Evolutionary conservation across 2,329 filamentous ascomycete species (phyloP), one percentile per base, ranked within the genome.

Genomic region (Aspergillus bombycis): DNA sequence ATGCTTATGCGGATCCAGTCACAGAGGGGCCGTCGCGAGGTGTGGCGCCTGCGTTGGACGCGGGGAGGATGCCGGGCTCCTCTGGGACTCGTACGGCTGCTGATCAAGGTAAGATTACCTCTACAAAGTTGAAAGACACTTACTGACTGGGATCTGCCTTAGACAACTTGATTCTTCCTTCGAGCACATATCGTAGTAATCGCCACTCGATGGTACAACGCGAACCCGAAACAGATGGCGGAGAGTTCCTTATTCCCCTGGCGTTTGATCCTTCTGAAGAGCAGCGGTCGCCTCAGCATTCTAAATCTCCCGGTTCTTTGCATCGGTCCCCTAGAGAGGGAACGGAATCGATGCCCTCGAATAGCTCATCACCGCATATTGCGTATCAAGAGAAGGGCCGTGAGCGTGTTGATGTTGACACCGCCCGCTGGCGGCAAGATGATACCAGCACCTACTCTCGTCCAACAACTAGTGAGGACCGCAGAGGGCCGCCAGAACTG

Each of bases 301-400:
- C 34, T 62, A 74, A 63, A 83, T 71, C 75, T 12, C 70, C 70
- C 23, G 67, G 68, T 45, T 70, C 70, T 12, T 71, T 71, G 21
- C 65, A 70, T n/a, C 65, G 70, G 28, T 64, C 69, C 10, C 73
- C 73, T 30, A 58, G 67, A 53, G 68, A 75, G 57, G 68, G 68
- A 34, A 62, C 66, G 41, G 65, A 70, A 34, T 69, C 70, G 74
- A 78, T 66, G 68, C 81, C 68, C 72, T 83, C 69, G 10, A 79
- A 73, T 57, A 74, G 81, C 63, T 86, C 88, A 2, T 93, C 92
- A 19, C 92, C 93, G n/a, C 93, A 97, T 72, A 96, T 96, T 71
- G 91, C 93, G 26, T 96, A 93, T 75, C 93, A 96, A 75, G 92
- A 96, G 72, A 95, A 94, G 77, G 87, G 88, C 2, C 86, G 91